Evolutionary conservation across 2,329 filamentous ascomycete genomes (phyloP), one percentile per base, ranked within the genome.

Genomic region (Paracoccidioides brasiliensis): DNA sequence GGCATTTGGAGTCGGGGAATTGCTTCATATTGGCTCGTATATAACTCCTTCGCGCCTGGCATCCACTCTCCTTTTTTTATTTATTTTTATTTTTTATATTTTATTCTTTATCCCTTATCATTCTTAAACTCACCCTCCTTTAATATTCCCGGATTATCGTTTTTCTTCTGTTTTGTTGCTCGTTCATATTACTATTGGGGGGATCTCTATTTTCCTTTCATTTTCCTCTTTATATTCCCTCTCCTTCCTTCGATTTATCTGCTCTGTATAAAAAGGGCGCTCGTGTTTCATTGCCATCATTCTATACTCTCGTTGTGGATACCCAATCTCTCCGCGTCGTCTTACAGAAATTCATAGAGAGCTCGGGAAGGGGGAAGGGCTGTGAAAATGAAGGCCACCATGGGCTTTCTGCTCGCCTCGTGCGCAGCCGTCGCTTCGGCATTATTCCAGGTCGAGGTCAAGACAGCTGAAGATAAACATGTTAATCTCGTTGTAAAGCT

Each of bases 381-480:
- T 15, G 37, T 14, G 12, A 55, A 43, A 14, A 59, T 59, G 57
- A 59, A 51, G 55, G 15, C 41, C 40, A n/a, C 41, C 40, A 30
- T 33, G 4, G 28, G 32, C 33, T 32, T 52, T 12, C 35, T 57
- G 15, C 40, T 59, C 48, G 49, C 54, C 28, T 46, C 40, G 10
- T 56, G 43, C 44, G 37, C 57, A 12, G 56, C 54, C 6, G 37
- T 45, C 22, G 37, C 48, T 28, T 54, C 33, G 33, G 54, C 54
- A 38, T 43, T 58, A 15, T 56, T 59, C 15, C 46, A 59, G 33
- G 54, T 58, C 46, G 52, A n/a, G 32, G 45, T 59, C 14, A 43
- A 53, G 22, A 56, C 54, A 1, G 49, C 37, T 32, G 37, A 14
- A 10, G 56, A 55, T 49, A 59, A 40, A 6, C 46, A 56, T 28